Conservation (phyloP, 202 grass and related monocot species). For the Saccharum hybrid region DNA sequence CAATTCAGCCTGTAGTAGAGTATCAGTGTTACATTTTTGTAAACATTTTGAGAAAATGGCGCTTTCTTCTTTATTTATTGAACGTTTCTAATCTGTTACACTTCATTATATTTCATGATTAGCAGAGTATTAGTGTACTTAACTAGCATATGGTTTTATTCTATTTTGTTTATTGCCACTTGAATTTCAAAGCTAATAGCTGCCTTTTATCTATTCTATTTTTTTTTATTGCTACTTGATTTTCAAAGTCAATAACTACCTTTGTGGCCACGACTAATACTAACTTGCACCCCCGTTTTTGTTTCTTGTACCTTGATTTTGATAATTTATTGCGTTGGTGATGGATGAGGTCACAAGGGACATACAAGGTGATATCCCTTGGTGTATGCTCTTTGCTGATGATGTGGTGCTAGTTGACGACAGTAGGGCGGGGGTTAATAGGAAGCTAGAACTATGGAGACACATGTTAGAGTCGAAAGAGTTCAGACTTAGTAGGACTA, state of each 20-base stretch:
- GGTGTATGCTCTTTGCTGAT: too few species aligned
- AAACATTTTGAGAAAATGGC: background rate
- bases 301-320: conserved; percentile 23
- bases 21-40: background rate
- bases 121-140: conserved; percentile 2
- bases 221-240: conserved; percentile 17
- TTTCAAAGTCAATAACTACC: background rate
- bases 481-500: too few species aligned
- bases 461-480: too few species aligned
- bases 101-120: background rate
- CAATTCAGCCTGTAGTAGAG: background rate
- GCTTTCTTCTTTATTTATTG: background rate
- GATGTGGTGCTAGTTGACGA: too few species aligned
- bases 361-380: too few species aligned
- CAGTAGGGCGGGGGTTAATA: too few species aligned
- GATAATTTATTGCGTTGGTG: conserved; percentile 1
- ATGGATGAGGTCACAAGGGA: too few species aligned
- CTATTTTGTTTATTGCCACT: background rate
- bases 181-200: background rate
- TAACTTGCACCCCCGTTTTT: background rate
- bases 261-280: conserved; percentile 9
- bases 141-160: background rate
- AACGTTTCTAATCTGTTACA: background rate
- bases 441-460: too few species aligned
- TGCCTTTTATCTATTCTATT: background rate